These are phyloP conservation scores for Echium plantagineum DNA, from an alignment of 257 asterid genomes.

Conservation along the genomic window DNA sequence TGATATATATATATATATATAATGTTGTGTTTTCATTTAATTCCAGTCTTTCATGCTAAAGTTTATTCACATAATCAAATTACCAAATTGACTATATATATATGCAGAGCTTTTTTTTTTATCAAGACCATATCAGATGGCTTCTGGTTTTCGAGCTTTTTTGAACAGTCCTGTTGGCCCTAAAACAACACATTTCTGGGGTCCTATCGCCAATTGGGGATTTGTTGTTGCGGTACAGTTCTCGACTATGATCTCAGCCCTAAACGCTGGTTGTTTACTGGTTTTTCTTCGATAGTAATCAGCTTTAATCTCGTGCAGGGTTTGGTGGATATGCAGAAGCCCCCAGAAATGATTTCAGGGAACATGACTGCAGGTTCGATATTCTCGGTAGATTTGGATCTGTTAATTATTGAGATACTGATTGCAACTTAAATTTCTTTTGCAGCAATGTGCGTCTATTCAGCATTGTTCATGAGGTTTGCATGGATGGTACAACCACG, in stretches of 20 bases:
- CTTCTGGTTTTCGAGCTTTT: slow-evolving; percentile 23
- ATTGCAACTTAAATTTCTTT: background rate
- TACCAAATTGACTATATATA: background rate
- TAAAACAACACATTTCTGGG: slow-evolving; percentile 41
- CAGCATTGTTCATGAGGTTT: slow-evolving; percentile 88
- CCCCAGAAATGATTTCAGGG: slow-evolving; percentile 93
- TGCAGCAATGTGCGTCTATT: slow-evolving; percentile 91
- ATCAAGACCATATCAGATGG: slow-evolving; percentile 12
- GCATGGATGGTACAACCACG: slow-evolving; percentile 99
- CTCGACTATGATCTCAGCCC: background rate
- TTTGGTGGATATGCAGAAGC: slow-evolving; percentile 78
- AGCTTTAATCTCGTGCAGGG: slow-evolving; percentile 32
- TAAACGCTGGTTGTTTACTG: background rate
- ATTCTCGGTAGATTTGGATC: background rate
- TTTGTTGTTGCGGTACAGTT: slow-evolving; percentile 25
- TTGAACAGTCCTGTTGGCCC: slow-evolving; percentile 38
- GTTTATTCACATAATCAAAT: background rate
- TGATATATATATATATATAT: too few relatives aligned
- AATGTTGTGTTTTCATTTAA: background rate
- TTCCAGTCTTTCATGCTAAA: background rate
- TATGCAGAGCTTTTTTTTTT: slow-evolving; percentile 5
- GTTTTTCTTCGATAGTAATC: background rate
- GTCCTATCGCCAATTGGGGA: slow-evolving; percentile 41
- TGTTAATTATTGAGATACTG: background rate
- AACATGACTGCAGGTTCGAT: slow-evolving; percentile 78